A percentile compares a stretch with the other conserved stretches of the same genome.
Evolutionary conservation across 2,329 filamentous ascomycete species (phyloP).

Genomic region (Juglanconis oblonga): DNA sequence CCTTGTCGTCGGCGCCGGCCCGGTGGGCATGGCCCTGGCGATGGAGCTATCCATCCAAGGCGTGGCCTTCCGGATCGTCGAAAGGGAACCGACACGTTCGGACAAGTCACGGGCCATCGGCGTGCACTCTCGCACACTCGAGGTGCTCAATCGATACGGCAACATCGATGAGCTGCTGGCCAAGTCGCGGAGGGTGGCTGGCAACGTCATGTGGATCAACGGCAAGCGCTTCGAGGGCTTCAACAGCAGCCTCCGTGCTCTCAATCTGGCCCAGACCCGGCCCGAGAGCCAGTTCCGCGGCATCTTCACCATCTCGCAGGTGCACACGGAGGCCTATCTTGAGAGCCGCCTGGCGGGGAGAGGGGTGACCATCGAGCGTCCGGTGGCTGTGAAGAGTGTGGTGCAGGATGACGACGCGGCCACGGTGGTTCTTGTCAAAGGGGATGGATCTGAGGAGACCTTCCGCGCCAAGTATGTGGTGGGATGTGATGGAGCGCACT

Average conservation of each 20-base stretch:
- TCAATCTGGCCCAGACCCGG: neutral
- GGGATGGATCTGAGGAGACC: constrained; percentile 21
- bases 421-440: constrained; percentile 23
- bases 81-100: constrained; percentile 30
- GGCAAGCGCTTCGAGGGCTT: constrained; percentile 19
- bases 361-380: constrained; percentile 27
- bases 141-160: constrained; percentile 46
- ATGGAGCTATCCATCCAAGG: constrained; percentile 33
- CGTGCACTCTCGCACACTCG: constrained; percentile 47
- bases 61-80: constrained; percentile 36
- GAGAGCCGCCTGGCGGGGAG: constrained; percentile 27
- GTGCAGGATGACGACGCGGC: constrained; percentile 28
- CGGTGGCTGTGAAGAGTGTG: constrained; percentile 27
- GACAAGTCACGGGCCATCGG: constrained; percentile 40
- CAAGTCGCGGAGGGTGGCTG: constrained; percentile 34
- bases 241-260: constrained; percentile 3
- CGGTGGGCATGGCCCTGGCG: constrained; percentile 40
- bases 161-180: constrained; percentile 33
- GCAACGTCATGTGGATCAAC: constrained; percentile 36
- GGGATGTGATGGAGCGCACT: constrained; percentile 47
- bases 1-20: constrained; percentile 44
- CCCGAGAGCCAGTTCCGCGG: constrained; percentile 29
- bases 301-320: constrained; percentile 32
- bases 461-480: constrained; percentile 39
- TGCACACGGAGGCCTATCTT: constrained; percentile 32